Conservation (phyloP, 2,329 filamentous ascomycete species). For the Exserohilum rostratum region DNA sequence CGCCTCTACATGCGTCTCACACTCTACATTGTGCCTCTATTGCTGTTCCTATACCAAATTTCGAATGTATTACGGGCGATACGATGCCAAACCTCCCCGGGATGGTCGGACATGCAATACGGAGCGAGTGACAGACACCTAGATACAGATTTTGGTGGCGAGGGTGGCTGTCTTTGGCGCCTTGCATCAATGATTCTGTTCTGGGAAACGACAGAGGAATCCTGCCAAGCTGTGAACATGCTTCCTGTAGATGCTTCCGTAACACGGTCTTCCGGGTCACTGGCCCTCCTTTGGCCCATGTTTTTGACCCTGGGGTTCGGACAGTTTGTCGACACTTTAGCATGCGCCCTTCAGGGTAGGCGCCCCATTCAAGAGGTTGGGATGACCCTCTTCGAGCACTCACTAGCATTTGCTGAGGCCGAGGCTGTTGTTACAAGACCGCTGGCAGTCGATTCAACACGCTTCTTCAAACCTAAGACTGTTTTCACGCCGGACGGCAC, state of each 20-base stretch:
- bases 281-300: conserved; percentile 76
- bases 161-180: conserved; percentile 72
- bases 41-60: conserved; percentile 62
- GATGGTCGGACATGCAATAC: conserved; percentile 55
- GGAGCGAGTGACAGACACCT: conserved; percentile 51
- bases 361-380: conserved; percentile 83
- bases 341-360: conserved; percentile 85
- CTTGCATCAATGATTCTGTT: conserved; percentile 75
- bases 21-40: conserved; percentile 41
- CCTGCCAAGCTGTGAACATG: conserved; percentile 80
- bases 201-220: conserved; percentile 74
- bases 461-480: conserved; percentile 49
- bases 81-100: conserved; percentile 78
- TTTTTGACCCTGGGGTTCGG: conserved; percentile 73
- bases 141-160: conserved; percentile 57
- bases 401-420: conserved; percentile 92
- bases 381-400: conserved; percentile 97
- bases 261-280: conserved; percentile 72
- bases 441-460: conserved; percentile 72
- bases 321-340: conserved; percentile 87
- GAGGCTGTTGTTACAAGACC: conserved; percentile 85
- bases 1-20: conserved; percentile 62
- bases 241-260: conserved; percentile 57
- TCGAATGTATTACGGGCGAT: conserved; percentile 78
- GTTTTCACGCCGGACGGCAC: conserved; percentile 54